Conservation (phyloP, 2,329 filamentous ascomycete genomes). For the Cladosporium sp. region DNA sequence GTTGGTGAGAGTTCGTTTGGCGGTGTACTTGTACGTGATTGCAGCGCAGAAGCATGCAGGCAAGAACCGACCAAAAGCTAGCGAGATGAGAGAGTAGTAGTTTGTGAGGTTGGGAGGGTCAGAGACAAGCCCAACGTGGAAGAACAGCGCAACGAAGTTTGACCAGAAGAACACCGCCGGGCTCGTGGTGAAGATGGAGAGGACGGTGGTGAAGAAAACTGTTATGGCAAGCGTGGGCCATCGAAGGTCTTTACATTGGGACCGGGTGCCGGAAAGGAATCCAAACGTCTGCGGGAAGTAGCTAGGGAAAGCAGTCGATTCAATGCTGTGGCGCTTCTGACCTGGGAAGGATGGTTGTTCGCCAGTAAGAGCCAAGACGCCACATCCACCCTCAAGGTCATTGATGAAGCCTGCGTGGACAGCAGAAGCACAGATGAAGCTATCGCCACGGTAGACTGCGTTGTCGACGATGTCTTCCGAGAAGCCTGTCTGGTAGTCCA, state of each 20-base stretch:
- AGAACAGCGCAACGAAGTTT: constrained; percentile 77
- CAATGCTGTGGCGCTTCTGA: constrained; percentile 68
- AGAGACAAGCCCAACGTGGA: constrained; percentile 83
- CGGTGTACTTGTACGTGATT: constrained; percentile 81
- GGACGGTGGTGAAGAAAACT: constrained; percentile 68
- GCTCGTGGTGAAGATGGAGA: constrained; percentile 79
- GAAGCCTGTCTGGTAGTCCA: constrained; percentile 30
- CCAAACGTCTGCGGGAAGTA: constrained; percentile 85
- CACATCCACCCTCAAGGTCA: constrained; percentile 71
- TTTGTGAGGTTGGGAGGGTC: constrained; percentile 71
- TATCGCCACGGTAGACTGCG: constrained; percentile 79
- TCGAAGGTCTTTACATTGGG: constrained; percentile 70
- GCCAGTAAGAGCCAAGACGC: constrained; percentile 72
- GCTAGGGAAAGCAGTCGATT: constrained; percentile 74
- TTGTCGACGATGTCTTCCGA: constrained; percentile 37
- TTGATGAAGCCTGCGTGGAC: constrained; percentile 78
- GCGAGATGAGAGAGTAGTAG: constrained; percentile 69
- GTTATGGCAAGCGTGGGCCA: constrained; percentile 84
- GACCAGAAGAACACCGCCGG: constrained; percentile 81
- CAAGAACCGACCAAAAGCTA: constrained; percentile 74
- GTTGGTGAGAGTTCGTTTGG: constrained; percentile 65
- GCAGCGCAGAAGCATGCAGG: constrained; percentile 84
- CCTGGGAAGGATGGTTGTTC: constrained; percentile 57
- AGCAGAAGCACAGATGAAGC: constrained; percentile 79
- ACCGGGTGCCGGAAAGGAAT: constrained; percentile 62